Conservation (phyloP, 768 basidiomycete genomes). For the Sarcodon aspratus region DNA sequence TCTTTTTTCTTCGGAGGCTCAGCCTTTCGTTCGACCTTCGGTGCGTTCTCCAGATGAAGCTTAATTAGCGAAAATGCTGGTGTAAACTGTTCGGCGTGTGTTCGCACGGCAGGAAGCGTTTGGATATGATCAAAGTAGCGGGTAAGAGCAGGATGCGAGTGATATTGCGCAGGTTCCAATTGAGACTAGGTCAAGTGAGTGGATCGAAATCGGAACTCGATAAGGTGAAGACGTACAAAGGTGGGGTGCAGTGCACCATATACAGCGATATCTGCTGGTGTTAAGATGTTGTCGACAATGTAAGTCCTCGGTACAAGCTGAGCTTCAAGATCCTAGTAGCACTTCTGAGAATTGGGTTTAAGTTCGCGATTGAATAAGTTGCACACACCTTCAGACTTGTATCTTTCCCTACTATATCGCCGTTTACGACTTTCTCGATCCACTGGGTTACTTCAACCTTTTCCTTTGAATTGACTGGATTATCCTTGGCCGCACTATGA, state of each 20-base stretch:
- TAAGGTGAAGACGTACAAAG: slow-evolving; percentile 39
- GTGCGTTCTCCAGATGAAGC: slow-evolving; percentile 71
- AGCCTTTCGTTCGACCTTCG: slow-evolving; percentile 59
- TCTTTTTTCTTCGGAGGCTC: slow-evolving; percentile 72
- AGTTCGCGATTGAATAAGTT: not conserved
- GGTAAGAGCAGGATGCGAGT: slow-evolving; percentile 69
- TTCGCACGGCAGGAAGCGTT: slow-evolving; percentile 48
- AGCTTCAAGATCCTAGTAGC: slow-evolving; percentile 53
- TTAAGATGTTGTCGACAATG: slow-evolving; percentile 72
- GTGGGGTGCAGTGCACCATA: slow-evolving; percentile 83
- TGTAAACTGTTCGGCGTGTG: slow-evolving; percentile 37
- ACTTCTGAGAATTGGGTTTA: not conserved
- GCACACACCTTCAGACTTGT: slow-evolving; percentile 40
- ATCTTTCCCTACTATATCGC: slow-evolving; percentile 31
- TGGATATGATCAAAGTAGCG: slow-evolving; percentile 97
- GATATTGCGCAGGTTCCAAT: slow-evolving; percentile 61
- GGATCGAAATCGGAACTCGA: not conserved
- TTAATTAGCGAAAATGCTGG: slow-evolving; percentile 44
- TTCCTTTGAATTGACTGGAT: slow-evolving; percentile 50
- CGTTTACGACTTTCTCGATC: slow-evolving; percentile 52
- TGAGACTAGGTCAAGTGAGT: slow-evolving; percentile 37
- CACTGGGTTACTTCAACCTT: slow-evolving; percentile 53
- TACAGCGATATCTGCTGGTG: slow-evolving; percentile 83
- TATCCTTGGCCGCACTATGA: slow-evolving; percentile 20
- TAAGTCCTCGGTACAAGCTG: slow-evolving; percentile 73